Evolutionary conservation across 805 yeast species (phyloP).

Genomic region (Candida ficus): DNA sequence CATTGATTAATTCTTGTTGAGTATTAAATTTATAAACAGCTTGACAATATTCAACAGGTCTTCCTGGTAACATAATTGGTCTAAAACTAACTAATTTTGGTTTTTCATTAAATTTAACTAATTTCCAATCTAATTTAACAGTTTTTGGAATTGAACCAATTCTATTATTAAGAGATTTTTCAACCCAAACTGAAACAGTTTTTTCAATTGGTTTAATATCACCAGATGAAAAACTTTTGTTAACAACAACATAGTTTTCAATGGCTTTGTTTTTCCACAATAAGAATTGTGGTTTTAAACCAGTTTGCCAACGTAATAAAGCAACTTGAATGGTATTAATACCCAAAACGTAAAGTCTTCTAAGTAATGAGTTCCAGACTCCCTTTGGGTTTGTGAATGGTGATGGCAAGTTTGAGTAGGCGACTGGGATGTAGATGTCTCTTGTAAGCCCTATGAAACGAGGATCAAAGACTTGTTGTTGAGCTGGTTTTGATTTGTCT

Average conservation of each 20-base stretch:
- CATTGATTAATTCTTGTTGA: conserved; percentile 49
- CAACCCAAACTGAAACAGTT: conserved; percentile 56
- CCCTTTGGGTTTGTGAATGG: conserved; percentile 35
- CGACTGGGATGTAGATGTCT: conserved; percentile 48
- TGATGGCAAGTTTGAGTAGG: conserved; percentile 40
- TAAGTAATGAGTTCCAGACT: conserved; percentile 42
- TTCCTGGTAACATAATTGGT: conserved; percentile 55
- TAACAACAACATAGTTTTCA: conserved; percentile 69
- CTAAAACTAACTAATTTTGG: conserved; percentile 74
- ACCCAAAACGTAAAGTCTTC: conserved; percentile 59
- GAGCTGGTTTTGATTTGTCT: conserved; percentile 11
- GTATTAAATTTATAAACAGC: conserved; percentile 60
- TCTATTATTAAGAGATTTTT: conserved; percentile 50
- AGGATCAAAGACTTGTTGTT: conserved; percentile 30
- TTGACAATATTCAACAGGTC: conserved; percentile 51
- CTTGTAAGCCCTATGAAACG: conserved; percentile 36
- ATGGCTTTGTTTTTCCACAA: conserved; percentile 86
- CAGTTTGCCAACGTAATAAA: conserved; percentile 62
- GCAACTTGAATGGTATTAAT: conserved; percentile 67
- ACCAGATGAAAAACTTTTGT: conserved; percentile 69
- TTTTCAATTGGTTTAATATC: conserved; percentile 43
- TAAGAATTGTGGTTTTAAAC: conserved; percentile 58
- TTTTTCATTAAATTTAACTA: conserved; percentile 58
- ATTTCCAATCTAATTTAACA: conserved; percentile 67
- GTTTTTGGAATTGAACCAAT: conserved; percentile 50